Percentiles rank a stretch among this genome's conserved stretches.
Evolutionary conservation across 495 filamentous ascomycete species (phyloP).

Genomic region (Tuber microsphaerosporum): DNA sequence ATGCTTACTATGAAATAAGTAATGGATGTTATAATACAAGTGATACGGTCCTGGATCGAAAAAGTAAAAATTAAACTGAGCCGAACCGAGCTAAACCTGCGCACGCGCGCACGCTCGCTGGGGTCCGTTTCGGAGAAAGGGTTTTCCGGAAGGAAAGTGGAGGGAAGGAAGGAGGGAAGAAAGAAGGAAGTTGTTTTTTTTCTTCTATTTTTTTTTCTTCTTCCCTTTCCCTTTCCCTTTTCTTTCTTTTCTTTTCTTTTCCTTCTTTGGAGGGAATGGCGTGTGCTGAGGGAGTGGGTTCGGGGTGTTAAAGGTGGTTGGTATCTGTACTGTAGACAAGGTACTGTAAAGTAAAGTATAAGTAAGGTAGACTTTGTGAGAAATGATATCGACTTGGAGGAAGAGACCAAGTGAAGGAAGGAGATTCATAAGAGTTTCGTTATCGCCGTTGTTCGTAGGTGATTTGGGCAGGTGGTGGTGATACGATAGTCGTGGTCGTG

Average conservation of each 20-base stretch:
- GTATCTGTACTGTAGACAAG: not conserved
- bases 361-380: not conserved
- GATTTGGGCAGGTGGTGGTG: not conserved
- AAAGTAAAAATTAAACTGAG: not conserved
- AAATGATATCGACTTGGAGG: not conserved
- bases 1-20: not conserved
- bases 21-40: not conserved
- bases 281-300: not conserved
- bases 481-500: not conserved
- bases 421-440: not conserved
- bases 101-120: not conserved
- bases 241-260: not conserved
- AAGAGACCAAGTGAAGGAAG: not conserved
- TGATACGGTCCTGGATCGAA: not conserved
- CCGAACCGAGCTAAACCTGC: not conserved
- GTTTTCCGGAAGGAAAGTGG: not conserved
- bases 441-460: not conserved
- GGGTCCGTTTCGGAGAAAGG: conserved; percentile 2
- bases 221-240: too few species aligned
- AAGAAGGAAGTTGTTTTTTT: not conserved
- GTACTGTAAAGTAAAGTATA: not conserved
- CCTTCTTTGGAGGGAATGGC: not conserved
- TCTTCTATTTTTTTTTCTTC: not conserved
- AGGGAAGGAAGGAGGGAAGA: not conserved
- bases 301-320: not conserved